Base-by-base conservation (phyloP, 441 rosid genomes). In the Biscutella laevigata region DNA sequence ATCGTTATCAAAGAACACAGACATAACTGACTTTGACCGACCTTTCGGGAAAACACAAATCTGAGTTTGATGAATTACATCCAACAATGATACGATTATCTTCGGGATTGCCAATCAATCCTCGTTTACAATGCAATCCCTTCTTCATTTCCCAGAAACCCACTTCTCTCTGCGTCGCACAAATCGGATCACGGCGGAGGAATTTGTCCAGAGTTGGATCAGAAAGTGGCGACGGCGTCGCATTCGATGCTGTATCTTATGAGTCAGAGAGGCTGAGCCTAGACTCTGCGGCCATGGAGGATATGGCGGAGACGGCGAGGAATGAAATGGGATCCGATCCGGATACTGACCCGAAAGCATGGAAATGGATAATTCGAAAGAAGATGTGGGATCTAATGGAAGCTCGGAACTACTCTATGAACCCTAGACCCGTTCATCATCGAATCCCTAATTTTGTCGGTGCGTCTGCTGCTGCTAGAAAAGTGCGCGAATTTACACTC, bases 361-460 rank as follows among this genome's bases (percentile, higher is more conserved):
- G 97, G 97, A 90, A 86, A 66, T 90, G 97, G 97, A 55, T 69
- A 1, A 82, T 90, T 61, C 71, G 95, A 1, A 84, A 79, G 75
- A 67, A 75, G 43, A 70, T 84, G 57, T 90, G 97, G 95, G 94
- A 86, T 68, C 66, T 81, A 14, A 84, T 90, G 95, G 97, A 86
- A 71, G 71, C 82, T 38, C 67, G 68, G 21, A 78, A 82, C 43
- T 34, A 77, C 41, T 78, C 94, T 3, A 85, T 80, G 76, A 90
- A 69, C 41, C 97, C 94, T 25, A 70, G 94, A 45, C 94, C 97
- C 14, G 95, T 86, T 68, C 88, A 84, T 57, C 95, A 89, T 61
- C 86, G 95, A 0, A 86, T 89, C 39, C 97, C 97, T 61, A 89
- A 86, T 60, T 89, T 86, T 53, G 70, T 84, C 8, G 97, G 91